A percentile compares a stretch with the other conserved stretches of the same genome.
Conservation (phyloP, 768 basidiomycete genomes). For the Collybia nuda region DNA sequence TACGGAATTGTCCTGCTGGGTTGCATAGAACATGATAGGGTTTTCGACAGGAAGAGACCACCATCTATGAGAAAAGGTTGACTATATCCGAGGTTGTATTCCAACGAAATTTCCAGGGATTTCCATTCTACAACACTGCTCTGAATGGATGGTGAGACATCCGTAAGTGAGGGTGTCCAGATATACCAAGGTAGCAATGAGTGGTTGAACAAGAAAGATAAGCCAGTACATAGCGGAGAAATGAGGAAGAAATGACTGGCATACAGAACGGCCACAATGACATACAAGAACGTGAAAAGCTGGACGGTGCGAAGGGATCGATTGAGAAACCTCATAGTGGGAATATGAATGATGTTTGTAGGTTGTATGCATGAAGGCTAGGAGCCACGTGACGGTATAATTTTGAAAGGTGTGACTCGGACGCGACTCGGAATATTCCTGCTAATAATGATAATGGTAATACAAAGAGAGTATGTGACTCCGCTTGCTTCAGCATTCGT, state of each 20-base stretch:
- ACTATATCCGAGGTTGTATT: constrained; percentile 31
- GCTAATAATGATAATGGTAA: not conserved
- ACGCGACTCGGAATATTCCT: no score
- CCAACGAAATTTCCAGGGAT: constrained; percentile 31
- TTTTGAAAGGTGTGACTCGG: no score
- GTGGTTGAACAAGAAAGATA: constrained; percentile 24
- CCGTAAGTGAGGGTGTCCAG: constrained; percentile 12
- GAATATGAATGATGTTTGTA: not conserved
- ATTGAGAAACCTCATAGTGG: constrained; percentile 5
- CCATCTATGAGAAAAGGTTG: constrained; percentile 39
- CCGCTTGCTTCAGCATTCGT: not conserved
- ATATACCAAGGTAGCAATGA: constrained; percentile 16
- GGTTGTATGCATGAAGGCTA: not conserved
- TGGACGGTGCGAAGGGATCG: constrained; percentile 22
- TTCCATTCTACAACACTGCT: constrained; percentile 25
- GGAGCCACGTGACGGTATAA: not conserved
- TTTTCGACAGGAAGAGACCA: constrained; percentile 63
- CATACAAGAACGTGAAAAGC: constrained; percentile 30
- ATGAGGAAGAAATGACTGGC: constrained; percentile 40
- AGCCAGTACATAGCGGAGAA: constrained; percentile 26
- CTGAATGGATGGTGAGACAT: constrained; percentile 2
- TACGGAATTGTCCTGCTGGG: constrained; percentile 80
- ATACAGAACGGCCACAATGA: constrained; percentile 39
- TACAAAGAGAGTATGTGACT: not conserved
- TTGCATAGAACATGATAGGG: constrained; percentile 66